A percentile compares a stretch with the other conserved stretches of the same genome.
phyloP scores from a whole-genome alignment of 192 early-diverging fungal species.

The Backusella westeae region DNA sequence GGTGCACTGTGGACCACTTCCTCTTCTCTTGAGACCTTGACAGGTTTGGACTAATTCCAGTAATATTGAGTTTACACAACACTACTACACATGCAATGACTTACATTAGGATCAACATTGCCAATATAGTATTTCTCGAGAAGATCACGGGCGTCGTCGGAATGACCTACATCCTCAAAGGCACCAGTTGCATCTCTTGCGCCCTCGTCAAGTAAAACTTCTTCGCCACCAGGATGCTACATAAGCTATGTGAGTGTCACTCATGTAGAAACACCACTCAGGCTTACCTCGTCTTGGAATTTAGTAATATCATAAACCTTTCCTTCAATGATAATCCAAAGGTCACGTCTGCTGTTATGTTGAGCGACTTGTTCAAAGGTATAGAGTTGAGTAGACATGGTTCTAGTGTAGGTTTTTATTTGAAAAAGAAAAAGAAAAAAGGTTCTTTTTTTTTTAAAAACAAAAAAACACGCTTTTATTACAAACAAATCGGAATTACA shows the following conservation, averaged over 20 bases:
- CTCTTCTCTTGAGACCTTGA: conserved; percentile 14
- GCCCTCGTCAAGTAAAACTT: conserved; percentile 91
- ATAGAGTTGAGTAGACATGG: conserved; percentile 19
- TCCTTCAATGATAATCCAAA: conserved; percentile 78
- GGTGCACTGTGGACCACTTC: background rate
- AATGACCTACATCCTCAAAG: conserved; percentile 98
- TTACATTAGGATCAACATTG: conserved; percentile 58
- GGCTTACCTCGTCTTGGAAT: conserved; percentile 69
- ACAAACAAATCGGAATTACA: background rate
- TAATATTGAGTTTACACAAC: background rate
- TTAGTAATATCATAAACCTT: conserved; percentile 80
- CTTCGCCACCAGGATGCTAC: conserved; percentile 97
- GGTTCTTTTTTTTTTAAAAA: too few relatives aligned
- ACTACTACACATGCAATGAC: background rate
- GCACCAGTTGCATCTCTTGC: conserved; percentile 90
- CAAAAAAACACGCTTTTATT: background rate
- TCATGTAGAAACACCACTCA: background rate
- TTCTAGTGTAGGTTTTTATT: background rate
- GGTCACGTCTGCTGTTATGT: conserved; percentile 70
- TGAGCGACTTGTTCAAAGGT: conserved; percentile 49
- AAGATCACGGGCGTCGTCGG: conserved; percentile 88
- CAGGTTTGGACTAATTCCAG: conserved; percentile 23
- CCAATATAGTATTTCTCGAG: conserved; percentile 76
- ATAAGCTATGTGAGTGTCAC: background rate
- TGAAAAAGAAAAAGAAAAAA: too few relatives aligned